Evolutionary conservation across 2,329 filamentous ascomycete species (phyloP), one percentile per base, ranked within the genome.

Genomic region (Lachnellula arida): DNA sequence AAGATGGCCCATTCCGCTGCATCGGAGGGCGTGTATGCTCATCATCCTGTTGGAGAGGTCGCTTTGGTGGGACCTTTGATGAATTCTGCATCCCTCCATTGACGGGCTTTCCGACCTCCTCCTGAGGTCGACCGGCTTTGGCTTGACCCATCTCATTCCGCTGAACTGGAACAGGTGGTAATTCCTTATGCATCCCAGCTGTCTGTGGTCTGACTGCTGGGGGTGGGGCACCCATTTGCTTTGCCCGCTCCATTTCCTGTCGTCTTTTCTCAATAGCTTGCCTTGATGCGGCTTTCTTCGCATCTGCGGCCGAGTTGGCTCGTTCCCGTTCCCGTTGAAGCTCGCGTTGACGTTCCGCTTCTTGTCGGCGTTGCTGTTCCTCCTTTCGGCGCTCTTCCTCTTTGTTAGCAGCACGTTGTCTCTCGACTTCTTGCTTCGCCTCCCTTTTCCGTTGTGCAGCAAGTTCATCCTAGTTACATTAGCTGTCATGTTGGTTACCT

Each of bases 371-470:
- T 60, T 80, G 76, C 59, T 81, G 75, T 54, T 87, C 83, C 58
- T 87, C 82, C 59, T 82, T 79, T 49, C 75, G 80, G 54, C 76
- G 77, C 64, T 88, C 82, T 63, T 89, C 86, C 58, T 87, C 85
- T 63, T 87, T 85, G 17, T 75, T 71, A 5, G 81, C 83, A 48
- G 82, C 82, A 57, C 88, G 81, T 73, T 91, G 91, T 48, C 88
- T 85, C 68, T 96, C 91, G 35, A 88, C 75, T 65, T 95, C 89
- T 15, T 85, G 81, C 72, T 95, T 96, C 39, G 87, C 85, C 19
- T 95, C 89, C 8, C 86, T 85, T 67, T 90, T 93, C 49, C 86
- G 84, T 65, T 91, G 86, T 14, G 84, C 83, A 61, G 91, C 89
- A 48, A 85, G 84, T 68, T 95, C 90, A 65, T 96, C 91, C 69